These are phyloP conservation scores for Lepidium didymum DNA, from an alignment of 345 rosid genomes.

Conservation along the genomic window DNA sequence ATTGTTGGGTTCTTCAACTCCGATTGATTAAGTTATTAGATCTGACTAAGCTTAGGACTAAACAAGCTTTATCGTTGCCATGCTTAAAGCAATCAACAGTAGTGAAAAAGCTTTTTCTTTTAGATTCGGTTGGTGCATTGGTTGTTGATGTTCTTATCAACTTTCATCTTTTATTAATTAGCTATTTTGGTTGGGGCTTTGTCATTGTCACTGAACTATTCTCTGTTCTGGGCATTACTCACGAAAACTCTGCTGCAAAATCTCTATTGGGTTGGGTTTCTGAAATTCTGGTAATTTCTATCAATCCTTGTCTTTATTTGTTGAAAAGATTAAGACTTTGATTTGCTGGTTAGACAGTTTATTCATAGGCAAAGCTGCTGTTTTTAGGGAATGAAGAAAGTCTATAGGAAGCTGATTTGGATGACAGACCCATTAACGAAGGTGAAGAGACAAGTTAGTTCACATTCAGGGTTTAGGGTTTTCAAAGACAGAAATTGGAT, in stretches of 20 bases:
- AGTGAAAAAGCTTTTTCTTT: background rate
- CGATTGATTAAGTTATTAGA: conserved; percentile 22
- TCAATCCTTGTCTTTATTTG: background rate
- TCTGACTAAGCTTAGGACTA: conserved; percentile 31
- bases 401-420: conserved; percentile 39
- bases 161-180: conserved; percentile 21
- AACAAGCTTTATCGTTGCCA: conserved; percentile 21
- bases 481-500: conserved; percentile 81
- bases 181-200: background rate
- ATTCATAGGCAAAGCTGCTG: background rate
- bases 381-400: conserved; percentile 34
- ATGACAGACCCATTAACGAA: conserved; percentile 28
- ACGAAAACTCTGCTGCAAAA: conserved; percentile 1
- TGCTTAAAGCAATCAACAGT: conserved; percentile 24
- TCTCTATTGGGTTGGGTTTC: conserved; percentile 1
- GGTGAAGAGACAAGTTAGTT: conserved; percentile 1
- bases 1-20: background rate
- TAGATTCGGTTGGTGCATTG: conserved; percentile 28
- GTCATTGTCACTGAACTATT: background rate
- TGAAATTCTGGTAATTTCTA: conserved; percentile 5
- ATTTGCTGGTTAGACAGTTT: background rate
- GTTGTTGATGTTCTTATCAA: conserved; percentile 26
- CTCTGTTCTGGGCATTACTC: background rate
- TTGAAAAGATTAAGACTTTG: conserved; percentile 19
- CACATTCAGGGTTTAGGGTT: conserved; percentile 44